Evolutionary conservation across 1,284 basidiomycete genomes (phyloP), one percentile per base, ranked within the genome.

Genomic region (Rhodotorula mucilaginosa): DNA sequence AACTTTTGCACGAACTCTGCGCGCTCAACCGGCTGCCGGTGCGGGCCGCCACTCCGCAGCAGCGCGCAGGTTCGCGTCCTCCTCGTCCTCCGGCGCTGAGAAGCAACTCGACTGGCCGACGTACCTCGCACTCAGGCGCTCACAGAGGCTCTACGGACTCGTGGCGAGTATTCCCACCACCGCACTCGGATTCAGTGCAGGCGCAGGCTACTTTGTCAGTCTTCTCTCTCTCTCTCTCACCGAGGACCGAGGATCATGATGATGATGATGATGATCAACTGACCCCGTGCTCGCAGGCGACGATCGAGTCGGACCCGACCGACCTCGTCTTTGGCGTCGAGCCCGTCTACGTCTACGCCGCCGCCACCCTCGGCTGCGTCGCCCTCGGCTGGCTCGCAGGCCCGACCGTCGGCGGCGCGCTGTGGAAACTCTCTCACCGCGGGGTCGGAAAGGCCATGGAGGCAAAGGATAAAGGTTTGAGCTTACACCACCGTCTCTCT

Each of bases 381-480:
- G 78, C 60, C 5, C 47, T 78, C 1, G 78, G 78, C 7, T 79
- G 76, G 76, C 74, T 79, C 23, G 70, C 71, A 2, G 78, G 78
- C 0, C 78, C 78, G 47, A 64, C 73, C 3, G 26, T 79, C 34
- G 78, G 78, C 6, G 71, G 68, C 29, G 64, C 58, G 3, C 3
- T 78, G 4, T 79, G 78, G 78, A 62, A 64, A 54, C 5, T 71
- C n/a, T 63, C 70, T 31, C 73, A 79, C 57, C 26, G 77, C 23
- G 66, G 51, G 16, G 69, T 70, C 18, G 64, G 68, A 8, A 59
- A 61, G 48, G 65, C 64, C 49, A 74, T 79, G 57, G 78, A 79
- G 65, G 65, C 65, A 19, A 79, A 78, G 74, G 78, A 79, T 56
- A 73, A 68, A 59, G 71, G 74, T 26, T 26, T 72, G 31, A 51